Conservation (phyloP, 2,329 filamentous ascomycete genomes). For the Ascochyta rabiei region DNA sequence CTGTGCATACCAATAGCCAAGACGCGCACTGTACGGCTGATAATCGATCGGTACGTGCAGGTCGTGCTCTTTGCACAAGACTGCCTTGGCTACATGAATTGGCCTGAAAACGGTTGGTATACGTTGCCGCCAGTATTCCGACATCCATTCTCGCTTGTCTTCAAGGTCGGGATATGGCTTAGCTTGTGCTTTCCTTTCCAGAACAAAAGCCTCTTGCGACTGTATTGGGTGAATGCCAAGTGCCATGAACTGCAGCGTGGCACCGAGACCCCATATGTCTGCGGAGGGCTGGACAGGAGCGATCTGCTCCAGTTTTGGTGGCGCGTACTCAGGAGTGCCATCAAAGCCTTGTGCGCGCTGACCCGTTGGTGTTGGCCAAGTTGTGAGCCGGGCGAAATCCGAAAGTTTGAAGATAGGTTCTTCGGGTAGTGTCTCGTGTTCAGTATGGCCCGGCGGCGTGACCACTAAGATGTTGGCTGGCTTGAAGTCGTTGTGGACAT, state of each 20-base stretch:
- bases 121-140: neutral
- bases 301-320: constrained; percentile 17
- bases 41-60: neutral
- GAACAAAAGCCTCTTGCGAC: constrained; percentile 15
- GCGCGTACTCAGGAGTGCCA: constrained; percentile 31
- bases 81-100: constrained; percentile 11
- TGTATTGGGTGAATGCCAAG: constrained; percentile 16
- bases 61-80: constrained; percentile 8
- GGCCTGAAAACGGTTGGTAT: constrained; percentile 13
- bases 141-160: constrained; percentile 7
- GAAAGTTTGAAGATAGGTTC: constrained; percentile 34
- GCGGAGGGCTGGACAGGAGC: constrained; percentile 17
- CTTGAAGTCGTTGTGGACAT: constrained; percentile 92
- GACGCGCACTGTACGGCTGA: constrained; percentile 13
- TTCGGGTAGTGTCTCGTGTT: constrained; percentile 7
- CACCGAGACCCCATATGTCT: constrained; percentile 35
- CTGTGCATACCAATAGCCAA: constrained; percentile 23
- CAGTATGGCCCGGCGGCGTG: constrained; percentile 1
- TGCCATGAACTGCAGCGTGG: constrained; percentile 27
- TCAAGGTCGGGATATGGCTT: neutral
- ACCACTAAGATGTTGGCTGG: constrained; percentile 84
- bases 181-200: neutral
- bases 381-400: constrained; percentile 26
- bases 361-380: neutral
- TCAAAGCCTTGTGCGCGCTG: neutral